A percentile compares a stretch with the other conserved stretches of the same genome.
These are phyloP conservation scores for Auriscalpium vulgare DNA, from an alignment of 768 basidiomycete species.

Conservation along the genomic window DNA sequence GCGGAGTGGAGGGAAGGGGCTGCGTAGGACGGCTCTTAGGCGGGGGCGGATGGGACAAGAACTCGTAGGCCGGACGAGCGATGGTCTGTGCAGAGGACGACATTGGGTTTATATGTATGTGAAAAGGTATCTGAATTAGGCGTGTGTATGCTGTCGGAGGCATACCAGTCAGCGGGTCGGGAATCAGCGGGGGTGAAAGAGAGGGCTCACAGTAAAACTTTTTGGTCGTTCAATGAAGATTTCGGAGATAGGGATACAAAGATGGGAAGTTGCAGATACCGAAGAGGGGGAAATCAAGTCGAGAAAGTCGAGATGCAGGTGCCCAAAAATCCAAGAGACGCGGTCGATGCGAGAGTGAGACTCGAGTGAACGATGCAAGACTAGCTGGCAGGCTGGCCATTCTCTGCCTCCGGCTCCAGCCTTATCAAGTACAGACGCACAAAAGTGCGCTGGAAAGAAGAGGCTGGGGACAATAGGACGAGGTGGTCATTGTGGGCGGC, in stretches of 20 bases:
- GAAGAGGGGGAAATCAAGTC: neutral
- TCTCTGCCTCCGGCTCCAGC: neutral
- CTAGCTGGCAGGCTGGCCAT: neutral
- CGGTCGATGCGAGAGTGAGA: neutral
- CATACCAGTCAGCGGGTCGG: neutral
- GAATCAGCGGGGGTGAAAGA: neutral
- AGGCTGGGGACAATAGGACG: neutral
- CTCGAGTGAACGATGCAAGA: neutral
- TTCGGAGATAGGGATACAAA: neutral
- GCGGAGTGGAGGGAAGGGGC: conserved; percentile 20
- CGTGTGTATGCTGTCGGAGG: neutral
- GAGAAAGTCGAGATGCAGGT: neutral
- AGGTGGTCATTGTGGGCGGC: neutral
- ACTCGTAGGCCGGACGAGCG: conserved; percentile 17
- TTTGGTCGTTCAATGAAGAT: neutral
- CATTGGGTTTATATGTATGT: neutral
- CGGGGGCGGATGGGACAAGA: conserved; percentile 23
- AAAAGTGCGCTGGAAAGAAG: neutral
- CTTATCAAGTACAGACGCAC: neutral
- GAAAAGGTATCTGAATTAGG: neutral
- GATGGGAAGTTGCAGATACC: neutral
- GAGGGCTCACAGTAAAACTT: neutral
- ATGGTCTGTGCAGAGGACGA: neutral
- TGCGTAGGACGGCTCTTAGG: conserved; percentile 22
- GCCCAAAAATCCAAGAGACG: neutral